Percentiles rank a stretch among this genome's conserved stretches.
These are phyloP conservation scores for Scutellaria galericulata DNA, from an alignment of 257 asterid genomes.

Conservation along the genomic window DNA sequence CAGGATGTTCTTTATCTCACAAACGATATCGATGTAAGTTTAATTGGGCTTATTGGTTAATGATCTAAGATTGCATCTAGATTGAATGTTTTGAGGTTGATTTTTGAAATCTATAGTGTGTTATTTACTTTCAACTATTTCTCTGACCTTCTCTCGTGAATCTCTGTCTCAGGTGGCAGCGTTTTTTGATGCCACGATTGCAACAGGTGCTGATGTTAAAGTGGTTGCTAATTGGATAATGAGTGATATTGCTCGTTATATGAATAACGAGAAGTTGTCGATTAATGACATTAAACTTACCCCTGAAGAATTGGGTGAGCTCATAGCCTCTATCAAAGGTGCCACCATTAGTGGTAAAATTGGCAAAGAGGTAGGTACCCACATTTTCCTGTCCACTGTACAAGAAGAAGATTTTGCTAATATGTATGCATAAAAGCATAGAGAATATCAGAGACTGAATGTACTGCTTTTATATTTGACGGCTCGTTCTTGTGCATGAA, in stretches of 20 bases:
- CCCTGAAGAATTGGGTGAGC: conserved; percentile 81
- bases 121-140: background rate
- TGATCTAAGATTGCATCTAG: background rate
- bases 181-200: conserved; percentile 77
- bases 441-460: background rate
- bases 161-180: conserved; percentile 71
- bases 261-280: conserved; percentile 83
- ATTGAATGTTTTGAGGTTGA: conserved; percentile 1
- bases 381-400: background rate
- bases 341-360: conserved; percentile 96
- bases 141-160: conserved; percentile 16
- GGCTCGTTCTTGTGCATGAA: conserved; percentile 26
- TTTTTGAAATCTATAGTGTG: background rate
- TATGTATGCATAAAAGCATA: background rate
- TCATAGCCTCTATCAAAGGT: conserved; percentile 80
- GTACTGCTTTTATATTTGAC: background rate
- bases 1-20: conserved; percentile 96
- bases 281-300: conserved; percentile 76
- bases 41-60: background rate
- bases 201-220: conserved; percentile 77
- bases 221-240: conserved; percentile 95
- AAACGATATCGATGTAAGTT: conserved; percentile 71
- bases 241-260: conserved; percentile 94
- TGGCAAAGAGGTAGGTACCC: conserved; percentile 97
- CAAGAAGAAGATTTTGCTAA: too few species aligned